phyloP scores from a whole-genome alignment of 176 grass and related monocot species.

The Tuctoria greenei region DNA sequence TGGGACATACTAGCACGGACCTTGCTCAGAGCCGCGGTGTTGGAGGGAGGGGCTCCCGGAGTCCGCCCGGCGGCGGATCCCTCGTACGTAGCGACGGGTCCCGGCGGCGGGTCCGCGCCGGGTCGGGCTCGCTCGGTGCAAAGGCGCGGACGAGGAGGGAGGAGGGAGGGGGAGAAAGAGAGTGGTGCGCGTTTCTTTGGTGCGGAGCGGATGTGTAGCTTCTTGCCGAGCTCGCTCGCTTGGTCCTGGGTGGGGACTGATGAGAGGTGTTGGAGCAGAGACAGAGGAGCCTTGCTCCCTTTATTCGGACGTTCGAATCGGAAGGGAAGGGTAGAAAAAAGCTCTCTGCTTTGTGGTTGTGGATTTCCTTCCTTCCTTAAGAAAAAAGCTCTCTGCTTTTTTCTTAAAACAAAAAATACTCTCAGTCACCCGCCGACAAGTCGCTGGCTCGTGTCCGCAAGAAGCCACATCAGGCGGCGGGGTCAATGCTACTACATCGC shows the following conservation, averaged over 20 bases:
- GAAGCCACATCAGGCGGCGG: no score
- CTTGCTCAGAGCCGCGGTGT: neutral
- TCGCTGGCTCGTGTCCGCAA: no score
- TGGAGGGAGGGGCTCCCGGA: neutral
- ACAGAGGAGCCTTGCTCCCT: neutral
- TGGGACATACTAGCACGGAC: conserved; percentile 21
- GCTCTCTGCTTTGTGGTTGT: no score
- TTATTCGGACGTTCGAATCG: no score
- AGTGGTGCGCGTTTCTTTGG: neutral
- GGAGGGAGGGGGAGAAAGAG: neutral
- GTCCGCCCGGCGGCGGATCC: neutral
- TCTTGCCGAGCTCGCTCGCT: neutral
- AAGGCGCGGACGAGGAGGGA: conserved; percentile 31
- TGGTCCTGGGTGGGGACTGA: no score
- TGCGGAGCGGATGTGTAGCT: neutral
- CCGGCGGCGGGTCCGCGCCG: neutral
- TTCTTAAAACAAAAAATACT: no score
- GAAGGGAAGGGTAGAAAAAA: no score
- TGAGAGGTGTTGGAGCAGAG: conserved; percentile 6
- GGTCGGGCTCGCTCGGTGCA: neutral
- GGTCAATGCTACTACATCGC: no score
- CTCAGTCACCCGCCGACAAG: no score
- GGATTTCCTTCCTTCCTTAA: no score
- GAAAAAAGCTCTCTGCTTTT: no score
- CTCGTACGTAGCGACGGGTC: neutral